Base-by-base conservation (phyloP, 768 basidiomycete genomes). In the Termitomyces sp. region DNA sequence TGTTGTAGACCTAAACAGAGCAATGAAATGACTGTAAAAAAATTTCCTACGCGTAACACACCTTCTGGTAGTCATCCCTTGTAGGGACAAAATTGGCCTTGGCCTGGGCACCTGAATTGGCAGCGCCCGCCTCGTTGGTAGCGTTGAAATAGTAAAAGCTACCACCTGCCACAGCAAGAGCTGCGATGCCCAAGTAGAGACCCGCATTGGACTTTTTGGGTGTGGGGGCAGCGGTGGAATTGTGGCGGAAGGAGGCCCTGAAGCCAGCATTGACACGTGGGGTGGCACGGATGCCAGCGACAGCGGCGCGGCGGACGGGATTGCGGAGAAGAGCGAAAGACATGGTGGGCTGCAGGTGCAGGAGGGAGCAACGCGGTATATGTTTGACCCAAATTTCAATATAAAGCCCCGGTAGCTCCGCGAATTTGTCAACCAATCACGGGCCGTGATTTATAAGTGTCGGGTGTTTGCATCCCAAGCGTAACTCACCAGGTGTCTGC, bases 51-150 rank as follows among this genome's bases (percentile, higher is more conserved):
- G 16, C 24, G 60, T 42, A 36, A 22, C 74, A 11, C 36, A 88
- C 91, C 84, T 96, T 94, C 74, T 93, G 90, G 72, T 96, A 97
- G 70, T 97, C 96, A 56, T 87, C 87, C 77, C 90, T 86, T 42
- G 86, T 81, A 22, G 91, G 90, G 13, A 83, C 82, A 72, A 94
- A 88, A 62, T 90, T 89, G 45, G 84, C 78, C 38, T 80, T 84
- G 60, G 78, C 69, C 75, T 92, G 88, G 4, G 80, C 76, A 15
- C 81, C 85, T 7, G 88, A 84, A 70, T 86, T 90, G 58, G 84
- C 81, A 45, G 85, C 82, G 28, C 75, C 75, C 15, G 84, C 79
- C 55, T 83, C 79, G 35, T 76, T 75, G 74, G 84, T 79, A 55
- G 83, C 79, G 36, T 77, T 75, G 73, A 79, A 84, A 64, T 81